Base-by-base conservation (phyloP, 257 asterid species). In the Paraleonurus japonicus region DNA sequence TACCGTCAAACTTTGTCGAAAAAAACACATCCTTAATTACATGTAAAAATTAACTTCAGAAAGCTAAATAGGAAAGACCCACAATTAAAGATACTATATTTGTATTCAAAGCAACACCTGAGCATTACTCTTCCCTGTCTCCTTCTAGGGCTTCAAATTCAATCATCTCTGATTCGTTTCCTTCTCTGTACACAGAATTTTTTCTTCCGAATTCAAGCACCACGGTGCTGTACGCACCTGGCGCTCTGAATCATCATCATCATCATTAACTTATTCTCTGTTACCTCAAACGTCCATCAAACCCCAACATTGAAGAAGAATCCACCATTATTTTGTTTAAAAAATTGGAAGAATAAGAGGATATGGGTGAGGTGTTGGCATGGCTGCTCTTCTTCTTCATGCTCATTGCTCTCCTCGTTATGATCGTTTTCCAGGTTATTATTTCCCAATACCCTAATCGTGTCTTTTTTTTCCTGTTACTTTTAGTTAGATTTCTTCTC, bases 381-480 rank as follows among this genome's bases (percentile, higher is more conserved):
- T 93, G 97, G 98, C 78, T 93, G 48, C 84, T 87, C 51, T 90
- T 90, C 90, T 90, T 93, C 89, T 85, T 93, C 85, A 70, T 84
- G 7, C 89, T 83, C 62, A 71, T 93, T 48, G 80, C 82, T 41
- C 89, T 93, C 58, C 86, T 90, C 53, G 80, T 86, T 78, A 79
- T 87, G 83, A 66, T 93, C 37, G 85, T 93, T 81, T 90, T 74
- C 81, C 97, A 92, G 98, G 98, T 92, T 54, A 74, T 62, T 47
- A 50, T 60, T 65, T 26, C 10, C 37, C 28, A 19, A 28, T 45
- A 39, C 72, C 65, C 45, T 47, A 23, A 35, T 68, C 13, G 22
- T 20, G 7, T 60, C 15, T 37, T 3, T 23, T 7, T 2, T 41
- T 3, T 28, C 15, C 0, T 33, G 13, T 28, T 50, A 8, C 7